These are phyloP conservation scores for Theileria sp. DNA, from an alignment of 169 alveolate genomes.

Conservation along the genomic window DNA sequence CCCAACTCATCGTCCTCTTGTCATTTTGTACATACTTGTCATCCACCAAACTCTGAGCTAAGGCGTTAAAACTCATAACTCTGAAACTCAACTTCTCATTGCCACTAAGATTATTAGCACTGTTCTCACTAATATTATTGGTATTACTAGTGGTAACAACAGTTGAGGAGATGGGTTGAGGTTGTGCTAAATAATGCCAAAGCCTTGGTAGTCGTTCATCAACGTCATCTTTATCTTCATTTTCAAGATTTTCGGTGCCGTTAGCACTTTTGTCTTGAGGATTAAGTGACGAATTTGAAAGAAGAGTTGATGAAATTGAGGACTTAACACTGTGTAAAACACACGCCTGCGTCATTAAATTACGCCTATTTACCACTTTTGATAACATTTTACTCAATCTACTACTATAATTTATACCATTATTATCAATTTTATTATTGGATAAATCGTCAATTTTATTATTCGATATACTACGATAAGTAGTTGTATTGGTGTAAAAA, in stretches of 20 bases:
- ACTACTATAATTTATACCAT: neutral
- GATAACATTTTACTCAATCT: neutral
- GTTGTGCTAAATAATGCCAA: neutral
- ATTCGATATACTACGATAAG: neutral
- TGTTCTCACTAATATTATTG: too few species aligned
- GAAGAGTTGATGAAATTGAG: neutral
- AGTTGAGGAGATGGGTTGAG: neutral
- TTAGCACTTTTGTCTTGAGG: neutral
- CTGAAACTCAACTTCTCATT: conserved; percentile 13
- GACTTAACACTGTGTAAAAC: conserved; percentile 4
- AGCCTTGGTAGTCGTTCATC: neutral
- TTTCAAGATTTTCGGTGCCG: neutral
- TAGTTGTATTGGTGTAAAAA: neutral
- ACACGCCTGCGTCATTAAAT: conserved; percentile 11
- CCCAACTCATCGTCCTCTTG: conserved; percentile 72
- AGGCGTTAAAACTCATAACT: conserved; percentile 70
- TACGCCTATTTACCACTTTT: neutral
- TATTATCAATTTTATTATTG: neutral
- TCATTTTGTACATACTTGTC: conserved; percentile 70
- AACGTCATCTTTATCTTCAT: neutral
- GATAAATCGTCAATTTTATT: neutral
- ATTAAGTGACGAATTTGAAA: neutral
- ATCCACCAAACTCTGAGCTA: conserved; percentile 78
- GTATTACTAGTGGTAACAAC: neutral
- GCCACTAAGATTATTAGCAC: neutral